Conservation (phyloP, 140 eudicot species). For the Bidens hawaiensis region DNA sequence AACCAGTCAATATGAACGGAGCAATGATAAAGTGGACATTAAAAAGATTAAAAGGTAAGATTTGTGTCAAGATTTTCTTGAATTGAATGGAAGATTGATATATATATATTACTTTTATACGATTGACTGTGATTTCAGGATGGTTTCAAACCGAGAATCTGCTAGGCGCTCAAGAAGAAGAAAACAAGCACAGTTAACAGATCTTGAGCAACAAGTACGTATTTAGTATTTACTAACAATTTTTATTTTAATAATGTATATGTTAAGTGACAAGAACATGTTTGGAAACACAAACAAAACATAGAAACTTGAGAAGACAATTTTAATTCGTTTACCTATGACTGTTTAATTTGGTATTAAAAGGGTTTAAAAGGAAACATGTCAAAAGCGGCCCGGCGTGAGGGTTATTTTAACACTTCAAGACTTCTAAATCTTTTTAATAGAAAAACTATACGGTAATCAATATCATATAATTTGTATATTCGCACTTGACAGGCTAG, state of each 20-base stretch:
- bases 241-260: not conserved
- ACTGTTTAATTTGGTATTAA: not conserved
- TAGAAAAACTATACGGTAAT: not conserved
- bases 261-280: not conserved
- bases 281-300: not conserved
- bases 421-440: not conserved
- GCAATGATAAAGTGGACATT: conserved; percentile 51
- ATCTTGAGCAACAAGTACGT: conserved; percentile 77
- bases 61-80: not conserved
- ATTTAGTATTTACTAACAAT: not conserved
- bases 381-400: not conserved
- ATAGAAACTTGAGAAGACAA: not conserved
- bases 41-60: conserved; percentile 62
- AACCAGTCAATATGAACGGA: conserved; percentile 79
- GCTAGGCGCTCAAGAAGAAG: conserved; percentile 94
- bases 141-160: conserved; percentile 89
- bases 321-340: not conserved
- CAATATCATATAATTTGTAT: not conserved
- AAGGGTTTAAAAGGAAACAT: not conserved
- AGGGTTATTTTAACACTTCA: not conserved
- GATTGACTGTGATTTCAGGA: conserved; percentile 17
- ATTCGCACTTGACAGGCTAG: not conserved
- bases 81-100: not conserved
- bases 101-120: not conserved
- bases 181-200: conserved; percentile 72